These are phyloP conservation scores for Lenzites betulinus DNA, from an alignment of 768 basidiomycete genomes.

Conservation along the genomic window DNA sequence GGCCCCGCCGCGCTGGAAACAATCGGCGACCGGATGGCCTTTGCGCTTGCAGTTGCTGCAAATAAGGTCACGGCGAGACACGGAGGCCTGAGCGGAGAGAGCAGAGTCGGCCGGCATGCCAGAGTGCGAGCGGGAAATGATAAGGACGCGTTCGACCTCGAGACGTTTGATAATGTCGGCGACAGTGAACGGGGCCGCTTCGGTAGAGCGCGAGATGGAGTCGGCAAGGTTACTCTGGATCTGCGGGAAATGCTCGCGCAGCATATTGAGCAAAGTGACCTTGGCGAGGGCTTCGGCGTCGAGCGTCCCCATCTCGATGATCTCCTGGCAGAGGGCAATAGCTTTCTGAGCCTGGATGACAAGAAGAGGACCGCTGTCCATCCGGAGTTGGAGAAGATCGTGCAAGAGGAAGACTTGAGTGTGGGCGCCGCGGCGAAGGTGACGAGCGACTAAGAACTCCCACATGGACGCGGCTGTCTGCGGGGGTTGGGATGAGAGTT, in stretches of 20 bases:
- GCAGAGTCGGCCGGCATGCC: not conserved
- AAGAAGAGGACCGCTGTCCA: too few relatives aligned
- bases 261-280: not conserved
- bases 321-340: not conserved
- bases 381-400: conserved; percentile 3
- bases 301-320: conserved; percentile 1
- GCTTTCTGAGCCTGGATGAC: not conserved
- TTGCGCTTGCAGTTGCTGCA: not conserved
- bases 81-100: not conserved
- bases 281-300: not conserved
- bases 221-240: not conserved
- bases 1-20: not conserved
- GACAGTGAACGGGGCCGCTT: not conserved
- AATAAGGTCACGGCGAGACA: not conserved
- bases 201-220: not conserved
- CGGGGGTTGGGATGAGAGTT: too few relatives aligned
- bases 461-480: not conserved
- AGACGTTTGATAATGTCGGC: not conserved
- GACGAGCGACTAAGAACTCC: not conserved
- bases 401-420: conserved; percentile 1
- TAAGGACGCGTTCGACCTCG: too few relatives aligned
- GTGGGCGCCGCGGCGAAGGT: not conserved
- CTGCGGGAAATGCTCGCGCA: not conserved
- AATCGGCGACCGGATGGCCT: not conserved
- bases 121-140: too few relatives aligned